phyloP scores from a whole-genome alignment of 257 asterid genomes.

The Gentiana dahurica region DNA sequence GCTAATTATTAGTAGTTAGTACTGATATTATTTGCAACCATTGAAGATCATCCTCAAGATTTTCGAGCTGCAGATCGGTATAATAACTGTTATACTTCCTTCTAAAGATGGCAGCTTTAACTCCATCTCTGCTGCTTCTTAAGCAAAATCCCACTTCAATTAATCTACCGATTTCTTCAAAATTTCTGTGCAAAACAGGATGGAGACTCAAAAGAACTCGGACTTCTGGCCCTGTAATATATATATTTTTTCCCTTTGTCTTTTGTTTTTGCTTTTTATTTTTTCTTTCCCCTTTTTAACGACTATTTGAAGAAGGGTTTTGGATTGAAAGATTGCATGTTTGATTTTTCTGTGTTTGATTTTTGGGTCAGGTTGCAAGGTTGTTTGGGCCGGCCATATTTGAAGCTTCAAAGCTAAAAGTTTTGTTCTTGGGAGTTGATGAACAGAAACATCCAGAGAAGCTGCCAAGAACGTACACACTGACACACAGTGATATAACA shows the following conservation, averaged over 20 bases:
- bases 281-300: background rate
- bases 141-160: conserved; percentile 26
- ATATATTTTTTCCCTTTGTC: background rate
- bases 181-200: conserved; percentile 26
- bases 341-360: background rate
- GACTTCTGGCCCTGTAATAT: conserved; percentile 45
- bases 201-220: conserved; percentile 30
- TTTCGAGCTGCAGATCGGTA: background rate
- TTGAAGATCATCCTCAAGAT: background rate
- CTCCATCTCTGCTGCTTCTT: conserved; percentile 37
- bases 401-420: conserved; percentile 68
- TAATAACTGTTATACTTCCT: background rate
- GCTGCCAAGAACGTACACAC: conserved; percentile 66
- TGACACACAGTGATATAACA: conserved; percentile 66
- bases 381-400: conserved; percentile 81
- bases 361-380: conserved; percentile 54
- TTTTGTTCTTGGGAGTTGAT: conserved; percentile 47
- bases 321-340: background rate
- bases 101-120: conserved; percentile 39
- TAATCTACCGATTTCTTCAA: conserved; percentile 17
- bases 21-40: too few relatives aligned
- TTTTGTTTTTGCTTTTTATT: background rate
- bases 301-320: background rate
- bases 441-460: conserved; percentile 59
- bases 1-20: too few relatives aligned